Conservation (phyloP, 1,284 basidiomycete species). For the Volvariella volvacea region DNA sequence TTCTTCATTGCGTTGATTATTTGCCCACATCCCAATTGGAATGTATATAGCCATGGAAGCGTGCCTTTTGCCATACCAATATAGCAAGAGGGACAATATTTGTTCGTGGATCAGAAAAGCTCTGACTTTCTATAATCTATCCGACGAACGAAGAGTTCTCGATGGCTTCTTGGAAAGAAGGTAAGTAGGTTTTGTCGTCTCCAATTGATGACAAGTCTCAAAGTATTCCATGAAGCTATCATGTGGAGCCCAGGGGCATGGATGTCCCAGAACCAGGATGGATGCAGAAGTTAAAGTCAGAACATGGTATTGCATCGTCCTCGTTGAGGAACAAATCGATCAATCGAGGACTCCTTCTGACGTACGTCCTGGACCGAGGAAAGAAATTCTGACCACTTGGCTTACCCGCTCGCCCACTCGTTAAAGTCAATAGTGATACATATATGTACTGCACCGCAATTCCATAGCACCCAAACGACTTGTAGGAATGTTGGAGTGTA, state of each 20-base stretch:
- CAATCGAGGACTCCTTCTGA: too few relatives aligned
- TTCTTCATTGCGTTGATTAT: not conserved
- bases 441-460: too few relatives aligned
- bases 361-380: too few relatives aligned
- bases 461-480: too few relatives aligned
- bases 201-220: not conserved
- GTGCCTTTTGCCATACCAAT: constrained; percentile 18
- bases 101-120: constrained; percentile 11
- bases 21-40: not conserved
- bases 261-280: not conserved
- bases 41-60: constrained; percentile 16
- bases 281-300: too few relatives aligned
- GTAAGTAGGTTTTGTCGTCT: constrained; percentile 2
- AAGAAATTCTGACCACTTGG: too few relatives aligned
- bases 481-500: too few relatives aligned
- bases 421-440: too few relatives aligned
- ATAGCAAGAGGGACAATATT: constrained; percentile 11
- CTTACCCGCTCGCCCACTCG: too few relatives aligned
- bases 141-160: constrained; percentile 8
- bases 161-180: constrained; percentile 12
- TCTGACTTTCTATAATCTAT: constrained; percentile 10
- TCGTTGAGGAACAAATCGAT: too few relatives aligned
- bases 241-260: constrained; percentile 4
- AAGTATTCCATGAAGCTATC: not conserved
- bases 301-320: too few relatives aligned